Evolutionary conservation across 371 early-diverging fungal genomes (phyloP).

Genomic region (Syncephalis fuscata): DNA sequence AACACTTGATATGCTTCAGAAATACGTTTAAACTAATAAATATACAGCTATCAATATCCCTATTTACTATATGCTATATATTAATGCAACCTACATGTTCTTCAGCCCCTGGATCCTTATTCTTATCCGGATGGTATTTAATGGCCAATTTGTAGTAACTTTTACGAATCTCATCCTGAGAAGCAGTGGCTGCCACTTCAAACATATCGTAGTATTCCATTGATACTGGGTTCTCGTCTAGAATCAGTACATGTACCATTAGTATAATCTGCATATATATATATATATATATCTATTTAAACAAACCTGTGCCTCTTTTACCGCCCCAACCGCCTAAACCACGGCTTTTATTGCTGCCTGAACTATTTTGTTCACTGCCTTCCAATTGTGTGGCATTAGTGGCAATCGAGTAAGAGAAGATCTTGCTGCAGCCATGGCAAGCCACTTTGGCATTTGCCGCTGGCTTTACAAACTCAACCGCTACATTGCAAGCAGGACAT

Average conservation of each 20-base stretch:
- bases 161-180: constrained; percentile 82
- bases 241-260: not conserved
- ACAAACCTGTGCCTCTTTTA: too few relatives aligned
- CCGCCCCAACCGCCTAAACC: too few relatives aligned
- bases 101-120: constrained; percentile 68
- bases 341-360: too few relatives aligned
- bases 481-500: too few relatives aligned
- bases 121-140: constrained; percentile 94
- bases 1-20: constrained; percentile 91
- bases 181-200: constrained; percentile 64
- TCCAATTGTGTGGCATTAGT: too few relatives aligned
- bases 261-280: not conserved
- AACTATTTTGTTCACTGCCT: too few relatives aligned
- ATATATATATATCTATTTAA: too few relatives aligned
- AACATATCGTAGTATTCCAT: constrained; percentile 79
- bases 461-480: too few relatives aligned
- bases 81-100: constrained; percentile 33
- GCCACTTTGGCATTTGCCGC: too few relatives aligned
- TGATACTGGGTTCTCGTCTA: constrained; percentile 58
- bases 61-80: not conserved
- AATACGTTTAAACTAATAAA: constrained; percentile 64
- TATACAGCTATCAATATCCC: not conserved
- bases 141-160: constrained; percentile 83
- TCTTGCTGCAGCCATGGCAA: too few relatives aligned
- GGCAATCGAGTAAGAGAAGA: too few relatives aligned